phyloP scores from a whole-genome alignment of 306 rosid genomes.

The Quillaja saponaria region DNA sequence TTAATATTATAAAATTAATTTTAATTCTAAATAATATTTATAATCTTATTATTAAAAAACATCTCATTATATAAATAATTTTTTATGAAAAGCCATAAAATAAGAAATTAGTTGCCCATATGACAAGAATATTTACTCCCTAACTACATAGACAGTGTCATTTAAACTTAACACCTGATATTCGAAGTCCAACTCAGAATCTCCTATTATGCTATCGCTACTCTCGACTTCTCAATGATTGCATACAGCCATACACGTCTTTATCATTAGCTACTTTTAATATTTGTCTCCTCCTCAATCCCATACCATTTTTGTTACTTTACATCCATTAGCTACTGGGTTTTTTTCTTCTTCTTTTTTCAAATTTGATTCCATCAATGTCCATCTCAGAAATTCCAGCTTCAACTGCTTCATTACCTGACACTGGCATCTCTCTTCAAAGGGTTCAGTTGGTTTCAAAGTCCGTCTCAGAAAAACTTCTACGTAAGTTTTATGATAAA shows the following conservation, averaged over 20 bases:
- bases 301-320: conserved; percentile 32
- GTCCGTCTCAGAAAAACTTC: conserved; percentile 57
- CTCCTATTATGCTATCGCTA: conserved; percentile 40
- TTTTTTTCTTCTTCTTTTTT: conserved; percentile 18
- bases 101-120: no score
- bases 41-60: no score
- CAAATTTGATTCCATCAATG: conserved; percentile 17
- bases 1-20: no score
- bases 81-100: no score
- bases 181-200: conserved; percentile 28
- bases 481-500: conserved; percentile 65
- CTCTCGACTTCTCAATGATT: conserved; percentile 62
- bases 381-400: conserved; percentile 34
- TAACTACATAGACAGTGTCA: background rate
- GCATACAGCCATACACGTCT: conserved; percentile 67
- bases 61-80: no score
- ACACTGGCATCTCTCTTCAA: conserved; percentile 13
- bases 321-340: conserved; percentile 16
- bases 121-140: no score
- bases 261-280: conserved; percentile 38
- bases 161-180: conserved; percentile 5
- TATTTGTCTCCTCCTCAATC: conserved; percentile 34
- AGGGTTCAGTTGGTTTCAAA: conserved; percentile 57
- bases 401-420: conserved; percentile 25
- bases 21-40: no score